These are phyloP conservation scores for Orbilia brochopaga DNA, from an alignment of 2,329 filamentous ascomycete genomes.

Conservation along the genomic window DNA sequence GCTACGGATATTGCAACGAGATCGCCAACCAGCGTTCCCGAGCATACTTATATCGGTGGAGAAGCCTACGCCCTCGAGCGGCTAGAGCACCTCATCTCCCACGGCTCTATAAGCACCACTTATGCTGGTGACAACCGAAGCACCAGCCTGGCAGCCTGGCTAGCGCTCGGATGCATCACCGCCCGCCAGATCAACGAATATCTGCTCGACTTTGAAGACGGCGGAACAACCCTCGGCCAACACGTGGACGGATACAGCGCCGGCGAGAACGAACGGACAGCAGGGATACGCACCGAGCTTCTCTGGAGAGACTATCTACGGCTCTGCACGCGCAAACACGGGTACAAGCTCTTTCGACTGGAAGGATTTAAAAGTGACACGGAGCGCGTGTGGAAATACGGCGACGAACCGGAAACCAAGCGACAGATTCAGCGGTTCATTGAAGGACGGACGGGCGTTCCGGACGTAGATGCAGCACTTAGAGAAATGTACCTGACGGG, in stretches of 20 bases:
- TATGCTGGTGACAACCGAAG: constrained; percentile 73
- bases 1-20: constrained; percentile 58
- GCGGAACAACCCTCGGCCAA: constrained; percentile 56
- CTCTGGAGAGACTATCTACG: constrained; percentile 84
- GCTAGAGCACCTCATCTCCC: constrained; percentile 67
- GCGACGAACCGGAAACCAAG: constrained; percentile 54
- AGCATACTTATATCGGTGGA: constrained; percentile 73
- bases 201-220: constrained; percentile 74
- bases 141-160: constrained; percentile 76
- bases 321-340: constrained; percentile 74
- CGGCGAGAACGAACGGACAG: constrained; percentile 75
- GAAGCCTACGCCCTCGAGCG: constrained; percentile 68
- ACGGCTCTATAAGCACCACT: constrained; percentile 67
- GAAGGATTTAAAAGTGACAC: constrained; percentile 68
- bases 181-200: constrained; percentile 73
- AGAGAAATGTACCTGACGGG: constrained; percentile 76
- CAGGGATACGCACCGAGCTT: constrained; percentile 73
- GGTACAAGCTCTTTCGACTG: constrained; percentile 68
- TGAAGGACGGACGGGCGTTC: constrained; percentile 72
- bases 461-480: constrained; percentile 77
- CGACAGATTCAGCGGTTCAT: constrained; percentile 51
- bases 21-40: constrained; percentile 65
- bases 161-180: constrained; percentile 74
- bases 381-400: constrained; percentile 62
- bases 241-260: constrained; percentile 67